These are phyloP conservation scores for Ormosia semicastrata DNA, from an alignment of 306 rosid genomes.

Conservation along the genomic window DNA sequence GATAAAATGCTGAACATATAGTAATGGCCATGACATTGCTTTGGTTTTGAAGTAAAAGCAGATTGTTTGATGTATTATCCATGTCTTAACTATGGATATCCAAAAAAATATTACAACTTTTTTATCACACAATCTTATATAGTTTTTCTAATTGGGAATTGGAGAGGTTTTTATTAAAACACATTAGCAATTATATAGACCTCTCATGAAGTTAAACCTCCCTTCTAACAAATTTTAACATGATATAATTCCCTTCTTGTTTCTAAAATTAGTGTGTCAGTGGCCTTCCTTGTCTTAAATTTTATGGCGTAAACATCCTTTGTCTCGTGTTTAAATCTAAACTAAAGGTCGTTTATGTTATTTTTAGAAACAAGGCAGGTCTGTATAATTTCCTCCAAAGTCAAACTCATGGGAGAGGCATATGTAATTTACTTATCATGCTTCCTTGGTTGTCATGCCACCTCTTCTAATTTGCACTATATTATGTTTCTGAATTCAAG, in stretches of 20 bases:
- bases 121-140: conserved; percentile 10
- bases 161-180: neutral
- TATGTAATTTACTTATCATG: neutral
- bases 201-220: neutral
- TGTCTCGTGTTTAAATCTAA: neutral
- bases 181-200: neutral
- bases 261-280: neutral
- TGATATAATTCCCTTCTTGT: neutral
- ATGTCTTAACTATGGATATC: neutral
- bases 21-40: neutral
- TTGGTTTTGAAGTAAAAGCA: neutral
- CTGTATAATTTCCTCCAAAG: neutral
- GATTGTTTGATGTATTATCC: neutral
- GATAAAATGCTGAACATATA: neutral
- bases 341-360: neutral
- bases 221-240: neutral
- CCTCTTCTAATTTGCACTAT: neutral
- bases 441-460: neutral
- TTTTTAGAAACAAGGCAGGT: neutral
- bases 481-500: neutral
- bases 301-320: neutral
- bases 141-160: neutral
- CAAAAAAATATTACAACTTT: neutral
- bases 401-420: neutral
- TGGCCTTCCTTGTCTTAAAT: neutral